Percentiles rank a stretch among this genome's conserved stretches.
These are phyloP conservation scores for Lachnellula suecica DNA, from an alignment of 2,329 filamentous ascomycete genomes.

Conservation along the genomic window DNA sequence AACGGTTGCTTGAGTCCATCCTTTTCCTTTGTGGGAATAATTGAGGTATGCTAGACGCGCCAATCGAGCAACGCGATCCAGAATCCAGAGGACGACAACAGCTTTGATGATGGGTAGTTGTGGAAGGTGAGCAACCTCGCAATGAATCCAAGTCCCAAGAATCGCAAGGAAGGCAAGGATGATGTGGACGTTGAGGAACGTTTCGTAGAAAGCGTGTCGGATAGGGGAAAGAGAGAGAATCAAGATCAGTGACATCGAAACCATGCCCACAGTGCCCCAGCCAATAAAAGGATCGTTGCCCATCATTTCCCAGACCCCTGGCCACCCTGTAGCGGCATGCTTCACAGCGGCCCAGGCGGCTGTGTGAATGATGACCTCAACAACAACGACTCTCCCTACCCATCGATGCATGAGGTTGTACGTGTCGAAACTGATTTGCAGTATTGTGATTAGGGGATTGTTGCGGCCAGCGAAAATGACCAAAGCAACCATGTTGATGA, in stretches of 20 bases:
- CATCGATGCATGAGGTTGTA: constrained; percentile 90
- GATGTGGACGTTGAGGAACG: constrained; percentile 87
- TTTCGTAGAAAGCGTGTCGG: constrained; percentile 95
- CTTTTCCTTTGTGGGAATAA: constrained; percentile 38
- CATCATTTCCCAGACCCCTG: constrained; percentile 54
- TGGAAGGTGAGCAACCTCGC: constrained; percentile 61
- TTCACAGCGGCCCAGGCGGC: constrained; percentile 73
- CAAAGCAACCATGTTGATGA: constrained; percentile 90
- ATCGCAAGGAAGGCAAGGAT: constrained; percentile 68
- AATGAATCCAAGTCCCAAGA: constrained; percentile 76
- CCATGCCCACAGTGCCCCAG: constrained; percentile 59
- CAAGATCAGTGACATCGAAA: constrained; percentile 64
- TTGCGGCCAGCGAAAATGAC: constrained; percentile 88
- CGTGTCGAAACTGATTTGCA: constrained; percentile 91
- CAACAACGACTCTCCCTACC: constrained; percentile 72
- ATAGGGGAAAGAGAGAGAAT: constrained; percentile 75
- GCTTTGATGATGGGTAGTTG: constrained; percentile 74
- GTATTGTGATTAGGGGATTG: constrained; percentile 80
- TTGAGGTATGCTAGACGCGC: constrained; percentile 65
- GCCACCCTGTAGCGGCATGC: constrained; percentile 62
- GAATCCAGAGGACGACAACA: constrained; percentile 73
- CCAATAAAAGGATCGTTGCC: constrained; percentile 61
- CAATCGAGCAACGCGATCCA: constrained; percentile 67
- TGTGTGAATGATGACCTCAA: constrained; percentile 70
- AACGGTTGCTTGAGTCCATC: constrained; percentile 63